A percentile compares a stretch with the other conserved stretches of the same genome.
phyloP scores from a whole-genome alignment of 1,139 yeast species.

The Saccharomyces hybrid region DNA sequence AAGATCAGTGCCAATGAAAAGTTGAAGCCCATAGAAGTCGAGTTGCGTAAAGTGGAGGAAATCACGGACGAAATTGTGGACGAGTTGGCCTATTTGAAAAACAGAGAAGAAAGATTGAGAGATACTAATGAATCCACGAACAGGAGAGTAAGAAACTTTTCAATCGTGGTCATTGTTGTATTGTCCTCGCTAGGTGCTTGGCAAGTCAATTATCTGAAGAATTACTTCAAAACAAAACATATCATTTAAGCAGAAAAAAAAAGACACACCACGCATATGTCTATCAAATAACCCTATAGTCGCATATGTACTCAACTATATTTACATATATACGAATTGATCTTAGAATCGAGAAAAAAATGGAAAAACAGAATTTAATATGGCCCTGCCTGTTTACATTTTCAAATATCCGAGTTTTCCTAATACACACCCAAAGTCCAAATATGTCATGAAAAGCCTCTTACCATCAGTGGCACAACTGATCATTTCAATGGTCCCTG shows the following conservation, averaged over 20 bases:
- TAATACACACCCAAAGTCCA: slow-evolving; percentile 39
- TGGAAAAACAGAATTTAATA: not conserved
- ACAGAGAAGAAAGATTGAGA: slow-evolving; percentile 86
- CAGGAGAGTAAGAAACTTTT: slow-evolving; percentile 74
- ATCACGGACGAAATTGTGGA: slow-evolving; percentile 68
- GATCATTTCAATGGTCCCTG: slow-evolving; percentile 37
- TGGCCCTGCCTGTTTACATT: slow-evolving; percentile 10
- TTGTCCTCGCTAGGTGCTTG: slow-evolving; percentile 77
- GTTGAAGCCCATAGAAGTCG: slow-evolving; percentile 87
- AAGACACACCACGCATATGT: not conserved
- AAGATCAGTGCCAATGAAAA: slow-evolving; percentile 88
- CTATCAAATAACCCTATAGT: not conserved
- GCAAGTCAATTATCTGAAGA: slow-evolving; percentile 88
- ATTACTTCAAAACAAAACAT: slow-evolving; percentile 90
- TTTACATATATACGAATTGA: not conserved
- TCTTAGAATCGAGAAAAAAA: slow-evolving; percentile 2
- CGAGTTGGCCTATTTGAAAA: slow-evolving; percentile 75
- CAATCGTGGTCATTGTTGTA: slow-evolving; percentile 56
- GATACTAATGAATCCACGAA: slow-evolving; percentile 92
- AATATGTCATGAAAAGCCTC: slow-evolving; percentile 32
- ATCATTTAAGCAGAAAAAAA: slow-evolving; percentile 48
- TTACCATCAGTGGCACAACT: slow-evolving; percentile 36
- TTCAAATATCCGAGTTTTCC: slow-evolving; percentile 37
- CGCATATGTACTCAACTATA: not conserved
- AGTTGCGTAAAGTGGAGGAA: slow-evolving; percentile 76